These are phyloP conservation scores for Niebla homalea DNA, from an alignment of 495 filamentous ascomycete genomes.

Conservation along the genomic window DNA sequence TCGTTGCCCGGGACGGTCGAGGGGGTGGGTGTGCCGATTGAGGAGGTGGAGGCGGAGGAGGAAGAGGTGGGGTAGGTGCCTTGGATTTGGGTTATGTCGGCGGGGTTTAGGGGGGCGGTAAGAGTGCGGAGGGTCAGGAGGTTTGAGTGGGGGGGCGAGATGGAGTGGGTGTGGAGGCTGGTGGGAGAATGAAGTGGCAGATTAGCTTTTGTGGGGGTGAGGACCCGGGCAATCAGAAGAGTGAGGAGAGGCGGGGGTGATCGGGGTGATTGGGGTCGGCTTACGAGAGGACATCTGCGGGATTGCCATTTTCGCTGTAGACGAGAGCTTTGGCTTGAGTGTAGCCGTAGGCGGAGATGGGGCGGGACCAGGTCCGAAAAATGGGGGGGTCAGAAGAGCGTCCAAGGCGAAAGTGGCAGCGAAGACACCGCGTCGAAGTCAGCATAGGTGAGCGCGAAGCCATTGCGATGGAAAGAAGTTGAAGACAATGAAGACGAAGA, in stretches of 20 bases:
- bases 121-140: slow-evolving; percentile 63
- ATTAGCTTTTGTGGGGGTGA: not conserved
- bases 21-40: slow-evolving; percentile 61
- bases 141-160: slow-evolving; percentile 51
- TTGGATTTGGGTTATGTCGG: slow-evolving; percentile 94
- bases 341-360: slow-evolving; percentile 79
- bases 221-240: not conserved
- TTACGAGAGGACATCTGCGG: slow-evolving; percentile 63
- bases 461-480: not conserved
- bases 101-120: slow-evolving; percentile 85
- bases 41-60: slow-evolving; percentile 56
- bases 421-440: not conserved
- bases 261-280: slow-evolving; percentile 5
- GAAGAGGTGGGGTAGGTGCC: slow-evolving; percentile 89
- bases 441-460: not conserved
- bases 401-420: not conserved
- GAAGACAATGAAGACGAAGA: no score
- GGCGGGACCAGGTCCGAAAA: slow-evolving; percentile 15
- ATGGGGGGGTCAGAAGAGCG: not conserved
- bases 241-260: not conserved
- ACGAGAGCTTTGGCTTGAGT: slow-evolving; percentile 89
- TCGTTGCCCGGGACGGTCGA: slow-evolving; percentile 78
- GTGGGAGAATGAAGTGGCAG: not conserved
- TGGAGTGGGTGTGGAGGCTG: slow-evolving; percentile 70
- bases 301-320: slow-evolving; percentile 75